phyloP scores from a whole-genome alignment of 371 early-diverging fungal species.

The Mortierella sp. region DNA sequence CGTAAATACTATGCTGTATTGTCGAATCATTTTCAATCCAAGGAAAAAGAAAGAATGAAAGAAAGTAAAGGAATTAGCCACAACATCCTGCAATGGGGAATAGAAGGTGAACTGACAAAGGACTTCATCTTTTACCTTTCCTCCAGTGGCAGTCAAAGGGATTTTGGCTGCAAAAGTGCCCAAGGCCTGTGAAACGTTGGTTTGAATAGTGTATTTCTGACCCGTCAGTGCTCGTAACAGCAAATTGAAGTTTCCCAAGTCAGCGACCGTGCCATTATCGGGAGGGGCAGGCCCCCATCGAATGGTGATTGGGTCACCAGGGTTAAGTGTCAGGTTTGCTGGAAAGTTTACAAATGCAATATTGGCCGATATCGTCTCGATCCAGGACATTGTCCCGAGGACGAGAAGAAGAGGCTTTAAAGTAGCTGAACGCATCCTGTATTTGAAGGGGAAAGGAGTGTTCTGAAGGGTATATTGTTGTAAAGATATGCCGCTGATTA shows the following conservation, averaged over 20 bases:
- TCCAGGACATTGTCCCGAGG: conserved; percentile 13
- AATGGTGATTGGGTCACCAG: conserved; percentile 11
- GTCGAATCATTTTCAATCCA: too few species aligned
- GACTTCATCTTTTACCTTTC: conserved; percentile 14
- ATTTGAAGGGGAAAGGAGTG: neutral
- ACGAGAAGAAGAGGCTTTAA: neutral
- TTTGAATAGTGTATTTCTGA: conserved; percentile 19
- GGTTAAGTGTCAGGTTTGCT: neutral
- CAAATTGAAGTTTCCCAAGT: conserved; percentile 14
- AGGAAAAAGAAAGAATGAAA: neutral
- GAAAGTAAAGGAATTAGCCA: neutral
- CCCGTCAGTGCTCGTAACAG: conserved; percentile 16
- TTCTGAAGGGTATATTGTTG: neutral
- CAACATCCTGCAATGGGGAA: neutral
- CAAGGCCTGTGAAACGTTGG: conserved; percentile 9
- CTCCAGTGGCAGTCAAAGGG: conserved; percentile 32
- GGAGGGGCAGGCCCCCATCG: conserved; percentile 11
- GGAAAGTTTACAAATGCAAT: conserved; percentile 20
- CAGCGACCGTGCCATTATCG: neutral
- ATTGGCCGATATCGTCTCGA: conserved; percentile 17
- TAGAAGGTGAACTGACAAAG: neutral
- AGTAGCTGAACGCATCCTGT: neutral
- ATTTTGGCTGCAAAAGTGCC: conserved; percentile 2
- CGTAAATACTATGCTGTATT: conserved; percentile 37
- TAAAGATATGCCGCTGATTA: neutral